These are phyloP conservation scores for Trichoderma oligosporum DNA, from an alignment of 2,329 filamentous ascomycete species.

Conservation along the genomic window DNA sequence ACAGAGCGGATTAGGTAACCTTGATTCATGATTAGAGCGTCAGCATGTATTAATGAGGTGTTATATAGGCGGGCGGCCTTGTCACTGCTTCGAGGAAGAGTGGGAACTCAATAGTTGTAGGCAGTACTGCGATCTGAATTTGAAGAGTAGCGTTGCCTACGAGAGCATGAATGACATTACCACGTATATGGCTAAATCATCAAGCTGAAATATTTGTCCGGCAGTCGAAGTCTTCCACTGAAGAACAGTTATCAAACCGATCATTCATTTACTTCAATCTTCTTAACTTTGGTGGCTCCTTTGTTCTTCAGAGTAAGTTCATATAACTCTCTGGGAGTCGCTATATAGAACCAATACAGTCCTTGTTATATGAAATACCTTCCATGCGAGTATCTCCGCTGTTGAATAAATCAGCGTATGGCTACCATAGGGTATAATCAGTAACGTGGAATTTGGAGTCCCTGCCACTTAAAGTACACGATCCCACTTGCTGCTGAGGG, in stretches of 20 bases:
- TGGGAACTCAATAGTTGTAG: constrained; percentile 66
- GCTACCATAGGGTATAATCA: constrained; percentile 62
- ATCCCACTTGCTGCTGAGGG: constrained; percentile 56
- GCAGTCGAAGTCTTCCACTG: constrained; percentile 32
- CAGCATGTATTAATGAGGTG: constrained; percentile 35
- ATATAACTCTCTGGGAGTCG: constrained; percentile 58
- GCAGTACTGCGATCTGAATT: constrained; percentile 57
- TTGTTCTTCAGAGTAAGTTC: constrained; percentile 50
- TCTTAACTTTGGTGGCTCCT: constrained; percentile 15
- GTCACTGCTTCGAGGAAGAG: constrained; percentile 40
- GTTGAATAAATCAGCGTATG: constrained; percentile 62
- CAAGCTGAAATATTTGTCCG: constrained; percentile 33
- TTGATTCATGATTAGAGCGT: constrained; percentile 57
- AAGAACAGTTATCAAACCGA: constrained; percentile 25
- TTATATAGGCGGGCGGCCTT: constrained; percentile 32
- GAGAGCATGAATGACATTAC: constrained; percentile 9
- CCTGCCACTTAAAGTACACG: constrained; percentile 55
- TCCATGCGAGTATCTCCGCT: constrained; percentile 67
- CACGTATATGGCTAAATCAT: constrained; percentile 42
- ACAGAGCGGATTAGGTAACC: constrained; percentile 63
- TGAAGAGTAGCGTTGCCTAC: not conserved
- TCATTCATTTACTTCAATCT: constrained; percentile 29
- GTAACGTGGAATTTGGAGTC: constrained; percentile 67
- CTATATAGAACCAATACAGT: constrained; percentile 63
- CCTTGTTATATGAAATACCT: constrained; percentile 54